Base-by-base conservation (phyloP, 441 rosid genomes). In the Francoa sonchifolia region DNA sequence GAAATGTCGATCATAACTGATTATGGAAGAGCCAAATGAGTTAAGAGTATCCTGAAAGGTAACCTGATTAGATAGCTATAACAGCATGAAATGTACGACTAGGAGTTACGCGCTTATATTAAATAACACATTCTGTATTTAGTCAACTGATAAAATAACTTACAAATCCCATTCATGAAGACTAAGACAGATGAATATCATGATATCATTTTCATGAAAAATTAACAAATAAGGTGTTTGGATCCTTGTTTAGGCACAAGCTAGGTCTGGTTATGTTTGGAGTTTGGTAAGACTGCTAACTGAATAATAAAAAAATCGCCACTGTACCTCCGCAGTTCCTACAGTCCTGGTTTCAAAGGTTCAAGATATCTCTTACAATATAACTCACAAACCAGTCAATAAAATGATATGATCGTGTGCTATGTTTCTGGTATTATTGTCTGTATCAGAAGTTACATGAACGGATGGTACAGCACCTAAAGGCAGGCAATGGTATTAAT, bases 401-500 rank as follows among this genome's bases (percentile, higher is more conserved):
- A 14, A 33, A 13, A 12, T 18, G 17, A 19, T 6, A 26, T 16
- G 10, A 21, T 1, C 11, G 6, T 2, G 3, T 21, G n/a, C 5
- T 14, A 4, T n/a, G n/a, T n/a, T n/a, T 19, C 2, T 5, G 16
- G 17, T 48, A 30, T 44, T 4, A n/a, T 17, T 25, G 15, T 11
- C 3, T 3, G 27, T 3, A 12, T 14, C n/a, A 44, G 2, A 2
- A 8, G 13, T 19, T 32, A 20, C 15, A 41, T n/a, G 42, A 13
- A 33, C 32, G 47, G 18, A 54, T 32, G 35, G 32, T 33, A 6
- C 19, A 19, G 20, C 35, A 20, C 26, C 30, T 17, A 34, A 3
- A 37, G 5, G 20, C 50, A 43, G 23, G 41, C 18, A 49, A 43
- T 6, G 11, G 34, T 31, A 25, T 22, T 16, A 44, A 13, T 10